Percentiles rank a stretch among this genome's conserved stretches.
Evolutionary conservation across 2,329 filamentous ascomycete species (phyloP).

Genomic region (Neurospora sp.): DNA sequence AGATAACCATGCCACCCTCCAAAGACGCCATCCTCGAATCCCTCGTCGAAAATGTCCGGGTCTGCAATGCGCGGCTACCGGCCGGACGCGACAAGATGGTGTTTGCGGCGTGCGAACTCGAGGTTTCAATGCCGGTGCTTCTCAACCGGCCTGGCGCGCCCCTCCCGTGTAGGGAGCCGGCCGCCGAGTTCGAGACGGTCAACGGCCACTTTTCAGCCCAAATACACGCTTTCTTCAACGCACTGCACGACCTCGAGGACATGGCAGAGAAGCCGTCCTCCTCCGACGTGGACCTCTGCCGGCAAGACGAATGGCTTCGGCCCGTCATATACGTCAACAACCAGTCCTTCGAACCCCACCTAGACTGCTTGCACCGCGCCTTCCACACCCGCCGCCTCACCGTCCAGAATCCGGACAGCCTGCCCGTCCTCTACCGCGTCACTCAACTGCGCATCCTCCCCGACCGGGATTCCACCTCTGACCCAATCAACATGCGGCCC

Average conservation of each 20-base stretch:
- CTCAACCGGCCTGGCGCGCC: slow-evolving; percentile 2
- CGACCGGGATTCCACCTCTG: background rate
- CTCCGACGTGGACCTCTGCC: slow-evolving; percentile 3
- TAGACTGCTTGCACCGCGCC: slow-evolving; percentile 5
- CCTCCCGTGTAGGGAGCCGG: slow-evolving; percentile 11
- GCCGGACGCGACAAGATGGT: background rate
- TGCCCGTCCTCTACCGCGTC: slow-evolving; percentile 2
- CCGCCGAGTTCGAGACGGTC: slow-evolving; percentile 10
- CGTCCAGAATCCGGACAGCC: slow-evolving; percentile 5
- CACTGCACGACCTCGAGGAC: slow-evolving; percentile 10
- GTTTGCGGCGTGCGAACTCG: background rate
- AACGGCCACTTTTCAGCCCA: slow-evolving; percentile 12
- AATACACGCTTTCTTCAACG: slow-evolving; percentile 11
- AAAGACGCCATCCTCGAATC: slow-evolving; percentile 3
- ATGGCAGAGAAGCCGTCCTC: slow-evolving; percentile 5
- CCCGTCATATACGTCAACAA: slow-evolving; percentile 1
- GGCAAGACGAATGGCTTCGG: slow-evolving; percentile 6
- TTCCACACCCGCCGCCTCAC: slow-evolving; percentile 8
- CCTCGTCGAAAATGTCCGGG: background rate
- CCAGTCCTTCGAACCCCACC: slow-evolving; percentile 4
- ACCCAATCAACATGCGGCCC: slow-evolving; percentile 9
- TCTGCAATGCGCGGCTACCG: background rate
- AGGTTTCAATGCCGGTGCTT: slow-evolving; percentile 1
- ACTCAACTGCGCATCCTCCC: slow-evolving; percentile 3
- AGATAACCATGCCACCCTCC: background rate